phyloP scores from a whole-genome alignment of 305 asterid genomes.

The Fraxinus albicans region DNA sequence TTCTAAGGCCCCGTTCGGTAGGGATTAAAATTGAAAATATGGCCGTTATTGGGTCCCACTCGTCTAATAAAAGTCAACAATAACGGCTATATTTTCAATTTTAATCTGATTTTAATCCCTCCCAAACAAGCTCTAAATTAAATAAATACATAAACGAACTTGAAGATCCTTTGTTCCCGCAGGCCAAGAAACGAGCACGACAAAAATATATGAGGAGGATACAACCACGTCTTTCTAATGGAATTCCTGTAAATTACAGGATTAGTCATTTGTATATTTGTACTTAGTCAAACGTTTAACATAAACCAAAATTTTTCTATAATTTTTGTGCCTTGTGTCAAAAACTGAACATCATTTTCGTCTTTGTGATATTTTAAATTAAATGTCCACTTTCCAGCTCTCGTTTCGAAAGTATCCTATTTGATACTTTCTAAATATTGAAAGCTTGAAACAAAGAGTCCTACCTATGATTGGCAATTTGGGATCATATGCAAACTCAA shows the following conservation, averaged over 20 bases:
- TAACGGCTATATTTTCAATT: too few relatives aligned
- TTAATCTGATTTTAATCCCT: too few relatives aligned
- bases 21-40: too few relatives aligned
- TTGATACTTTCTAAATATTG: background rate
- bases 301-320: constrained; percentile 4
- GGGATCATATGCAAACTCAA: background rate
- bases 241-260: constrained; percentile 94
- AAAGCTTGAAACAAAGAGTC: constrained; percentile 7
- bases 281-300: background rate
- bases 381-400: constrained; percentile 12
- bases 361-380: background rate
- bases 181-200: constrained; percentile 45
- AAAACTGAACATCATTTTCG: constrained; percentile 9
- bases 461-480: background rate
- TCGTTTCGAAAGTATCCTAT: background rate
- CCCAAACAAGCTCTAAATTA: too few relatives aligned
- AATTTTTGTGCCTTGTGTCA: background rate
- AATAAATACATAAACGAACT: too few relatives aligned
- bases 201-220: constrained; percentile 71
- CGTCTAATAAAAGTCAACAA: too few relatives aligned
- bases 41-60: too few relatives aligned
- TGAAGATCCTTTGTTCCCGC: constrained; percentile 40
- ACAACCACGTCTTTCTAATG: constrained; percentile 92
- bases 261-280: constrained; percentile 35
- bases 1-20: too few relatives aligned